These are phyloP conservation scores for Monosporascus sp. DNA, from an alignment of 2,329 filamentous ascomycete genomes.

Conservation along the genomic window DNA sequence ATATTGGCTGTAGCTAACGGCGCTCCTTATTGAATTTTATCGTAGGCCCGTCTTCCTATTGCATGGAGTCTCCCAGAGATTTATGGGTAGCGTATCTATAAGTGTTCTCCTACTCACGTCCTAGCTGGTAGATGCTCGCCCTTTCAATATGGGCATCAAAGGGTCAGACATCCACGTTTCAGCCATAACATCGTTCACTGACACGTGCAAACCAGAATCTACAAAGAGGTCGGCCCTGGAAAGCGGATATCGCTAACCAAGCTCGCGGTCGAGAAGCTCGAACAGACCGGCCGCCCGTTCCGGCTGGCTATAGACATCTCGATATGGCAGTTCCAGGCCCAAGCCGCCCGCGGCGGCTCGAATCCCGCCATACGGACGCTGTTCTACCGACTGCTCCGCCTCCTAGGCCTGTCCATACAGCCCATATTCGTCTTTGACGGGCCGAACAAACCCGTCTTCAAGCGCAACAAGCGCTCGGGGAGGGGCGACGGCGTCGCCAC, in stretches of 20 bases:
- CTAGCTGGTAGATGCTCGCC: background rate
- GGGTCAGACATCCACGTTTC: conserved; percentile 36
- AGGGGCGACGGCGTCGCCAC: conserved; percentile 62
- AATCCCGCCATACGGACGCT: conserved; percentile 89
- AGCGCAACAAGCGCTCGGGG: conserved; percentile 73
- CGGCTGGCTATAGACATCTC: conserved; percentile 89
- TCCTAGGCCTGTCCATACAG: conserved; percentile 72
- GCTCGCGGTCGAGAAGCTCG: conserved; percentile 72
- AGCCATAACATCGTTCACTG: conserved; percentile 3
- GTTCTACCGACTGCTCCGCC: conserved; percentile 81
- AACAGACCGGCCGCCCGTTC: conserved; percentile 64
- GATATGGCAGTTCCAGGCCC: conserved; percentile 95
- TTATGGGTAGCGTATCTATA: conserved; percentile 2
- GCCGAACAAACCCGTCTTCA: conserved; percentile 77
- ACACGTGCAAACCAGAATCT: conserved; percentile 59
- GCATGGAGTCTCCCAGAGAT: background rate
- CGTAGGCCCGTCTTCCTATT: background rate
- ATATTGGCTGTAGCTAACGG: no score
- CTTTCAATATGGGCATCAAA: conserved; percentile 57
- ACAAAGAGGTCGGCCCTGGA: conserved; percentile 80
- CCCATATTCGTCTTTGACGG: conserved; percentile 91
- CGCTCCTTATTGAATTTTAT: no score
- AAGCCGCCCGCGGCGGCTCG: conserved; percentile 76
- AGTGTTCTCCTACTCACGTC: background rate
- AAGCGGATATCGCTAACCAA: conserved; percentile 76